Percentiles rank a stretch among this genome's conserved stretches.
Conservation (phyloP, 1,139 yeast genomes). For the Nakaseomyces uthaithaninus region DNA sequence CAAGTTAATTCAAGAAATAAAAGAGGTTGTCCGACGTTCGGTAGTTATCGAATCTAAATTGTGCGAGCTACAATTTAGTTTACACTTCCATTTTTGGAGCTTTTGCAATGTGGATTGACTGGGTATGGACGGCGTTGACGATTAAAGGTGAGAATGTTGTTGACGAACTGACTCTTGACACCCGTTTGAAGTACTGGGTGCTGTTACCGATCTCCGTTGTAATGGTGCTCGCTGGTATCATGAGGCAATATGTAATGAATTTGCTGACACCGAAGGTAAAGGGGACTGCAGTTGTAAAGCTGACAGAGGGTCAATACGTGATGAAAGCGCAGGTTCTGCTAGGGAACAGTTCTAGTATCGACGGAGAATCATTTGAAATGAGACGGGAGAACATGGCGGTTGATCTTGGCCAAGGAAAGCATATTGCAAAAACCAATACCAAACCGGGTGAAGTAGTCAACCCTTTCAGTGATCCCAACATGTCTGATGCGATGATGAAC, state of each 20-base stretch:
- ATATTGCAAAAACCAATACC: conserved; percentile 34
- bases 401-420: conserved; percentile 26
- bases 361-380: conserved; percentile 29
- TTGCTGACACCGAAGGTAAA: conserved; percentile 54
- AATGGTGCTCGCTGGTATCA: conserved; percentile 83
- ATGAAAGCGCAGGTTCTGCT: conserved; percentile 50
- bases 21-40: too few relatives aligned
- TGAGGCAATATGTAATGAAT: conserved; percentile 61
- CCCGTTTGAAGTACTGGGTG: conserved; percentile 83
- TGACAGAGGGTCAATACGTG: conserved; percentile 54
- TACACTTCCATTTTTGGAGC: not conserved
- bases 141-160: conserved; percentile 18
- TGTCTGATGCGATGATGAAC: conserved; percentile 66
- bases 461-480: conserved; percentile 62
- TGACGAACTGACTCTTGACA: conserved; percentile 65
- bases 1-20: too few relatives aligned
- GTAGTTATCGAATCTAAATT: too few relatives aligned
- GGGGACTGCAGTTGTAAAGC: conserved; percentile 36
- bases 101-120: conserved; percentile 10
- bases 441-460: conserved; percentile 40
- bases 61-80: too few relatives aligned
- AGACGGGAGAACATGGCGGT: conserved; percentile 26
- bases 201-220: conserved; percentile 80
- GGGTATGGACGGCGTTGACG: conserved; percentile 10
- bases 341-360: conserved; percentile 44